These are phyloP conservation scores for Geotrichum macrosporum DNA, from an alignment of 1,139 yeast genomes.

Conservation along the genomic window DNA sequence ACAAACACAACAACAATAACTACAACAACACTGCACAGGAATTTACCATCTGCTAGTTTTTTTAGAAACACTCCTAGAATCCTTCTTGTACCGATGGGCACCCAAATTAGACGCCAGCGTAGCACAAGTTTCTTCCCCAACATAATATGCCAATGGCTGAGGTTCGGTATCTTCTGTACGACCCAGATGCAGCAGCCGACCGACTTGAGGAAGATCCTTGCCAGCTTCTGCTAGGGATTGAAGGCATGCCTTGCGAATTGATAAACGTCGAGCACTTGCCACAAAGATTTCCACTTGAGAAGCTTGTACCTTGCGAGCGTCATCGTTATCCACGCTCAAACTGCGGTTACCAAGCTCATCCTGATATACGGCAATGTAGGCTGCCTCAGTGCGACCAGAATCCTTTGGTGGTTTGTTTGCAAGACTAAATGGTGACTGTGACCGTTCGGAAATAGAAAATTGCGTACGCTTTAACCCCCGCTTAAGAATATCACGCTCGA, in stretches of 20 bases:
- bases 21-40: neutral
- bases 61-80: constrained; percentile 1
- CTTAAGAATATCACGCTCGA: constrained; percentile 15
- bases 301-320: constrained; percentile 1
- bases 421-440: constrained; percentile 7
- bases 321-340: neutral
- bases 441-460: constrained; percentile 18
- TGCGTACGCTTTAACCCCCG: constrained; percentile 19
- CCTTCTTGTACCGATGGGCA: constrained; percentile 16
- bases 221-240: constrained; percentile 13
- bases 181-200: constrained; percentile 20
- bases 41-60: neutral
- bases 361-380: constrained; percentile 10
- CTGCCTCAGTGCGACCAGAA: constrained; percentile 10
- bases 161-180: constrained; percentile 11
- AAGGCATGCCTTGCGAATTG: constrained; percentile 15
- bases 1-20: neutral
- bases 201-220: constrained; percentile 21
- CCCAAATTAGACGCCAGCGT: constrained; percentile 20
- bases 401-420: constrained; percentile 15
- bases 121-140: constrained; percentile 12
- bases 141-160: constrained; percentile 8
- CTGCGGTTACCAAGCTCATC: constrained; percentile 4
- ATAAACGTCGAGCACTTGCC: constrained; percentile 13
- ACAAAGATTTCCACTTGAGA: constrained; percentile 11